These are phyloP conservation scores for Hyphodiscus hymeniophilus DNA, from an alignment of 495 filamentous ascomycete species.

Conservation along the genomic window DNA sequence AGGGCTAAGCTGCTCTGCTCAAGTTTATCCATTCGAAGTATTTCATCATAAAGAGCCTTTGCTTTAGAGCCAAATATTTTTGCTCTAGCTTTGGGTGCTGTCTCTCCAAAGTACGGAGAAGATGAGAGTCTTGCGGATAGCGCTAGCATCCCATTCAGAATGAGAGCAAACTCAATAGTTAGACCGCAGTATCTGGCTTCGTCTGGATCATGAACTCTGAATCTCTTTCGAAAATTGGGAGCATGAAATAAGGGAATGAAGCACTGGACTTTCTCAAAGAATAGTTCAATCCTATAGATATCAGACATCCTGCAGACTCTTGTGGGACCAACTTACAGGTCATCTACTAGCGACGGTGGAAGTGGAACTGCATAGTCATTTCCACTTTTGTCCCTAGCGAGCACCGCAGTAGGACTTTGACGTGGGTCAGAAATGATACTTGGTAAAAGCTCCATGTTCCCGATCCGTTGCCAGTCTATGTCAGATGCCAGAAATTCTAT, in stretches of 20 bases:
- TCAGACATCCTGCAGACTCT: not conserved
- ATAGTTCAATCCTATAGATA: not conserved
- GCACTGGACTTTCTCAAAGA: not conserved
- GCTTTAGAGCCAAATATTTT: not conserved
- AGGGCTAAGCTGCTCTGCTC: not conserved
- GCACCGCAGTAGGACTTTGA: not conserved
- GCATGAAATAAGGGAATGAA: not conserved
- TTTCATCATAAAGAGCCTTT: not conserved
- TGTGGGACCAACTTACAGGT: not conserved
- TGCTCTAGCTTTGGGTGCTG: not conserved
- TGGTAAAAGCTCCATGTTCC: not conserved
- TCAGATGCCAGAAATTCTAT: not conserved
- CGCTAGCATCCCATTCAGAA: not conserved
- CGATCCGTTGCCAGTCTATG: not conserved
- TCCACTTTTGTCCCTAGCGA: not conserved
- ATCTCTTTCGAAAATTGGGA: not conserved
- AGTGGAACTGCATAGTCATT: not conserved
- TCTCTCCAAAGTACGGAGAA: not conserved
- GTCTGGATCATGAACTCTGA: not conserved
- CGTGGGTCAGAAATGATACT: not conserved
- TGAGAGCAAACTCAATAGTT: not conserved
- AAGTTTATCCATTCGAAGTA: not conserved
- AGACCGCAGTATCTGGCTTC: not conserved
- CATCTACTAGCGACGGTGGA: not conserved
- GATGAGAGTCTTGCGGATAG: not conserved